These are phyloP conservation scores for Acanthamoeba triangularis DNA, from an alignment of 208 protist species.

Conservation along the genomic window DNA sequence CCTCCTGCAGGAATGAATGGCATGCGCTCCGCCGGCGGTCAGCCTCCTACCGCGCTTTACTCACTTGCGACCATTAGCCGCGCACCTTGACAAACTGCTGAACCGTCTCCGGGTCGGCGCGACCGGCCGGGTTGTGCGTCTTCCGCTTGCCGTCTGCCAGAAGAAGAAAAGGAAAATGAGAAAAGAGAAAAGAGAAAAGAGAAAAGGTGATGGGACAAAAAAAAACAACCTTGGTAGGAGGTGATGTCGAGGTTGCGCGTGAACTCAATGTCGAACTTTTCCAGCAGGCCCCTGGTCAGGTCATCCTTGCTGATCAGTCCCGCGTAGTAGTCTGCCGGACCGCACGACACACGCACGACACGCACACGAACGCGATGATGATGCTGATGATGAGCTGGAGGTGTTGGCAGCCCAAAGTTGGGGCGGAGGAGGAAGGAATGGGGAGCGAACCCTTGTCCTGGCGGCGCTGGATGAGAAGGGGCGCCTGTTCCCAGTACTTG, in stretches of 20 bases:
- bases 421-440: not conserved
- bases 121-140: constrained; percentile 11
- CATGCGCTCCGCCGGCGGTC: too few relatives aligned
- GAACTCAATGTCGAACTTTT: constrained; percentile 30
- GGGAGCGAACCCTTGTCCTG: not conserved
- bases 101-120: not conserved
- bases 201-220: too few relatives aligned
- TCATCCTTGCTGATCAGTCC: constrained; percentile 16
- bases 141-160: not conserved
- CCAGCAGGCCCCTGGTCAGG: not conserved
- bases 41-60: too few relatives aligned
- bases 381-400: not conserved
- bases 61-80: too few relatives aligned
- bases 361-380: too few relatives aligned
- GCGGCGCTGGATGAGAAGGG: constrained; percentile 23
- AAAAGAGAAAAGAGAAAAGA: too few relatives aligned
- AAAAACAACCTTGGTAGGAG: constrained; percentile 31
- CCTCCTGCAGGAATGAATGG: not conserved
- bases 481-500: constrained; percentile 68
- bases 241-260: constrained; percentile 38
- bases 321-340: not conserved
- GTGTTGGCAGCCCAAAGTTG: not conserved
- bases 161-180: not conserved
- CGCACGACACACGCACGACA: not conserved
- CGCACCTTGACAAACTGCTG: not conserved